Base-by-base conservation (phyloP, 495 filamentous ascomycete genomes). In the Xylaria bambusicola region DNA sequence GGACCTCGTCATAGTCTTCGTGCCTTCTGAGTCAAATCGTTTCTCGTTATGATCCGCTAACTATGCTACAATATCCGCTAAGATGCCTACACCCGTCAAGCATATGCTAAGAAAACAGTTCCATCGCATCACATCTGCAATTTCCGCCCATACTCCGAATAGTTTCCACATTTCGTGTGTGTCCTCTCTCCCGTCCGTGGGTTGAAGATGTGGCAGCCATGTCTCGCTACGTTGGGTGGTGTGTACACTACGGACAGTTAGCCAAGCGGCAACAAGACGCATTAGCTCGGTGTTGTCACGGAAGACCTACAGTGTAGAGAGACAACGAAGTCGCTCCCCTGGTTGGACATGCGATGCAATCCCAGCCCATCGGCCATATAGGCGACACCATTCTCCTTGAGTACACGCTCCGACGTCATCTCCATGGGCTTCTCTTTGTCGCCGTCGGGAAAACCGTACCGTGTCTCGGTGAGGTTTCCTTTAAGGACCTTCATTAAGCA, bases 341-440 rank as follows among this genome's bases (percentile, higher is more conserved):
- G 82, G 62, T 97, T 97, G 59, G 84, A 84, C 35, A 97, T 88
- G 10, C 84, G 81, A 70, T 97, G 93, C 12, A 97, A 77, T 3
- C 93, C 93, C 41, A 96, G 82, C 81, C 88, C 78, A 65, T 96
- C 91, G 12, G 88, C 86, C 81, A 96, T 96, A 69, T 96, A 96
- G 0, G 88, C 85, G 0, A 93, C 90, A 56, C 89, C 75, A 58
- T 89, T 84, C 56, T 83, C 75, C 49, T 73, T 70, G 45, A 85
- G 85, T 7, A 76, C 75, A 0, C 80, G 82, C 61, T 84, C 75
- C 15, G 78, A 79, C 35, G 75, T 81, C 10, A 84, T 70, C 33
- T 73, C 65, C 68, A 83, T 80, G n/a, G 79, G 77, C 63, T 82
- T 68, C 44, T 79, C 77, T 13, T 73, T 70, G 52, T 75, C 71